Evolutionary conservation across 1,139 yeast genomes (phyloP).

Genomic region (Blastobotrys ciferrii): DNA sequence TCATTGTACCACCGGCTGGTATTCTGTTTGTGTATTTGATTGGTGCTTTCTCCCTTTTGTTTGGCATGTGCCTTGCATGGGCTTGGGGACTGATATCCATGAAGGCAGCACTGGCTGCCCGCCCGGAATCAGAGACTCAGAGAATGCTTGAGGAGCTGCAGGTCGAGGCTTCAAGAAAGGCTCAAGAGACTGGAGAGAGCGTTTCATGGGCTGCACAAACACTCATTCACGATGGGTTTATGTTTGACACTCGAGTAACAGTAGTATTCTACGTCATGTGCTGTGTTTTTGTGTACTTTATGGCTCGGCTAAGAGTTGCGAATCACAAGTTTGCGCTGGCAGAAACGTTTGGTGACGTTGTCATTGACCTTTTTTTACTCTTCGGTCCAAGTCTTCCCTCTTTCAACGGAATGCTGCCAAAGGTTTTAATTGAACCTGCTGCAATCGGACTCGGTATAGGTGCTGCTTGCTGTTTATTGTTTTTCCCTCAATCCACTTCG

Average conservation of each 20-base stretch:
- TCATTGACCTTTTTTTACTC: background rate
- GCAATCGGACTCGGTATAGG: slow-evolving; percentile 2
- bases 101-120: slow-evolving; percentile 6
- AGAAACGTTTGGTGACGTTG: background rate
- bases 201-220: slow-evolving; percentile 1
- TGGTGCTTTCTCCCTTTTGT: background rate
- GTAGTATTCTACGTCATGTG: slow-evolving; percentile 4
- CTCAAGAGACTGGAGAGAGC: slow-evolving; percentile 2
- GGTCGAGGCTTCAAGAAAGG: background rate
- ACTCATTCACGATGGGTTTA: slow-evolving; percentile 4
- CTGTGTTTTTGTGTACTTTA: background rate
- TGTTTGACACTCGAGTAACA: slow-evolving; percentile 4
- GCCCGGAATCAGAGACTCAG: slow-evolving; percentile 1
- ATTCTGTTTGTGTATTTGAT: background rate
- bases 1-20: slow-evolving; percentile 1
- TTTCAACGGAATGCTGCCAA: background rate
- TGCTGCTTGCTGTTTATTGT: background rate
- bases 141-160: background rate
- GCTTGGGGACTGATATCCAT: slow-evolving; percentile 4
- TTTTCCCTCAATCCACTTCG: slow-evolving; percentile 5
- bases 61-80: slow-evolving; percentile 8
- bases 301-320: slow-evolving; percentile 1
- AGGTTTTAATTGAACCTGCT: slow-evolving; percentile 1
- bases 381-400: slow-evolving; percentile 4
- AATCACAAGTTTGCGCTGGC: slow-evolving; percentile 2